Evolutionary conservation across 1,139 yeast genomes (phyloP), one percentile per base, ranked within the genome.

Genomic region (Yamadazyma kanchanaburiensis): DNA sequence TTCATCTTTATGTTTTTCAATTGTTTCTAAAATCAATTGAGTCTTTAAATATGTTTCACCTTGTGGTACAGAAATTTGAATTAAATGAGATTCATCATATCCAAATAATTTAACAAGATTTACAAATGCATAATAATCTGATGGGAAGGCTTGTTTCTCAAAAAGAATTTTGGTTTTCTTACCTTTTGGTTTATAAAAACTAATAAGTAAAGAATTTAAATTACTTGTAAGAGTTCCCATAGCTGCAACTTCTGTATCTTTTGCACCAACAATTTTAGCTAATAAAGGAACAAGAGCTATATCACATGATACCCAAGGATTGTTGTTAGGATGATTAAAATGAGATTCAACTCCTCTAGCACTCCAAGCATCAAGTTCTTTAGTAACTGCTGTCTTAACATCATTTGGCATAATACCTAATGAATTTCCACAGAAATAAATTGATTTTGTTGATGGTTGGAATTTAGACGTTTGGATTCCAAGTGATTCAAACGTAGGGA

Each of bases 181-280:
- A 1, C 71, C 74, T 6, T 49, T 41, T 0, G 96, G 96, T 40
- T 66, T 70, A 57, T 87, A 89, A 50, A 89, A 89, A 15, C 86
- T 71, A 6, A 79, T 58, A 40, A 89, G 57, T 47, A 88, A 60
- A 0, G 89, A 70, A 49, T 89, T 91, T 48, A 89, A 64, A 53
- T 89, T 86, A 42, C 78, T 72, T 3, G 97, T 89, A 28, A 89
- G 65, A 0, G 95, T 77, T 10, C 94, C 94, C 91, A 88, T 85
- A 6, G 79, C 71, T 0, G 95, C 94, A 15, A 88, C 89, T 57
- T 89, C 96, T 12, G 60, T 62, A 12, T 68, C 70, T 30, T 62
- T 49, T 2, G 87, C 95, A 3, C 96, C 96, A 3, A 88, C 86
- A 4, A 89, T 44, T 1, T 80, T 76, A 0, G 94, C 84, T 35